Evolutionary conservation across 441 rosid genomes (phyloP), one percentile per base, ranked within the genome.

Genomic region (Flueggea neowawraea): DNA sequence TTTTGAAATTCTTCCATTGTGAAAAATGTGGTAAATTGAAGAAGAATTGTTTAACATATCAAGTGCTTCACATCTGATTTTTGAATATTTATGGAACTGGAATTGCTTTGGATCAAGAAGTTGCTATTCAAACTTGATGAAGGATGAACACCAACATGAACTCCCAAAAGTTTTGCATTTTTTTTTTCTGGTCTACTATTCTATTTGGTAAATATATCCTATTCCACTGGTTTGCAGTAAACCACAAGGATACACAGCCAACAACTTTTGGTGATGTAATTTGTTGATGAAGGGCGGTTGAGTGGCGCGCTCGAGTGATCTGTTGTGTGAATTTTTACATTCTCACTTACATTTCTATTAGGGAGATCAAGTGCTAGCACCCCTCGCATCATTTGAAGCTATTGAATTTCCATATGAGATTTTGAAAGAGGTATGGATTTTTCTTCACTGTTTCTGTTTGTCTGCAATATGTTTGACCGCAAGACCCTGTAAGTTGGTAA

Each of bases 331-430:
- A 5, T 47, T 6, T 47, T 13, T 0, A 31, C 16, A 12, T 15
- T 41, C 59, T n/a, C 47, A 28, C 31, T 16, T 0, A n/a, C 10
- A 52, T 33, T 62, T 22, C 66, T 72, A 16, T 54, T 64, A 95
- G 99, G 99, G 98, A 70, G 77, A 74, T 70, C 84, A 80, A 33
- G 87, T 95, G 58, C 97, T 94, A 53, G 79, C 67, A 9, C 97
- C 99, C 47, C 76, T 95, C 28, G 75, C 66, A 57, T 83, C 97
- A 31, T 95, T 95, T 80, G 97, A 92, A 65, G 71, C 79, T 52
- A 78, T 94, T 61, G 93, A 91, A 31, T 92, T 95, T 62, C 95
- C 99, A 66, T 67, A 94, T 52, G 98, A 95, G 86, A 76, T 92
- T 72, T 85, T 75, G 51, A 71, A 70, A 67, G 79, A 75, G 79